A percentile compares a stretch with the other conserved stretches of the same genome.
phyloP scores from a whole-genome alignment of 2,329 filamentous ascomycete species.

The Epichloe hybrida region DNA sequence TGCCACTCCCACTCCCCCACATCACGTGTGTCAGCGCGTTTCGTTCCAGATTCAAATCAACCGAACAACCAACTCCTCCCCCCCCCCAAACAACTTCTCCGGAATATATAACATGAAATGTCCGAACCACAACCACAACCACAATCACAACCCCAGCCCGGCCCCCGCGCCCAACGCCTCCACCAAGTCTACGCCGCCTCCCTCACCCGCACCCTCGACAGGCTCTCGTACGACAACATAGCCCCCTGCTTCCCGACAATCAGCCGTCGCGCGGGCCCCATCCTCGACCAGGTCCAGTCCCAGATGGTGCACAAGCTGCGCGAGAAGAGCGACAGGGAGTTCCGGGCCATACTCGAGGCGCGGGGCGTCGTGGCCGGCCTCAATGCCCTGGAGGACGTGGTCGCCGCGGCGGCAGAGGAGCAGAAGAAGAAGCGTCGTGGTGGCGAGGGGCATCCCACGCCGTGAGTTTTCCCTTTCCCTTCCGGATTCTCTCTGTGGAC shows the following conservation, averaged over 20 bases:
- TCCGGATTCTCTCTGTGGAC: too few species aligned
- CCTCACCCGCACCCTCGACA: slow-evolving; percentile 39
- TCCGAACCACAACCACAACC: background rate
- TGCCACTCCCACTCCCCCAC: too few species aligned
- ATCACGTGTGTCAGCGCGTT: too few species aligned
- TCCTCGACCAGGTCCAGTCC: slow-evolving; percentile 40
- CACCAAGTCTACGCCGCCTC: slow-evolving; percentile 38
- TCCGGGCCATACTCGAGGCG: slow-evolving; percentile 37
- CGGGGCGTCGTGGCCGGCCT: slow-evolving; percentile 41
- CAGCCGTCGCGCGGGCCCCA: slow-evolving; percentile 33
- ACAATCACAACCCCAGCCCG: slow-evolving; percentile 25
- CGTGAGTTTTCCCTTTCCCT: too few species aligned
- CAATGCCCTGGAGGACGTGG: slow-evolving; percentile 43
- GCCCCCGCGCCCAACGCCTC: slow-evolving; percentile 42
- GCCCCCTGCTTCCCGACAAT: slow-evolving; percentile 49
- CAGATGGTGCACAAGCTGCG: slow-evolving; percentile 44
- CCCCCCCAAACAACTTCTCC: too few species aligned
- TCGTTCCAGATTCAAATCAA: too few species aligned
- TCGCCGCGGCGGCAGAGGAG: slow-evolving; percentile 20
- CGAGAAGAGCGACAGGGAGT: slow-evolving; percentile 43
- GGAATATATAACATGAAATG: background rate
- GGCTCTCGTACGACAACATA: slow-evolving; percentile 44
- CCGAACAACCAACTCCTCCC: too few species aligned
- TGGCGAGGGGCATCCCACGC: background rate
- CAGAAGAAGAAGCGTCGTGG: background rate